Evolutionary conservation across 179 eudicot species (phyloP), one percentile per base, ranked within the genome.

Genomic region (Beta lomatogona): DNA sequence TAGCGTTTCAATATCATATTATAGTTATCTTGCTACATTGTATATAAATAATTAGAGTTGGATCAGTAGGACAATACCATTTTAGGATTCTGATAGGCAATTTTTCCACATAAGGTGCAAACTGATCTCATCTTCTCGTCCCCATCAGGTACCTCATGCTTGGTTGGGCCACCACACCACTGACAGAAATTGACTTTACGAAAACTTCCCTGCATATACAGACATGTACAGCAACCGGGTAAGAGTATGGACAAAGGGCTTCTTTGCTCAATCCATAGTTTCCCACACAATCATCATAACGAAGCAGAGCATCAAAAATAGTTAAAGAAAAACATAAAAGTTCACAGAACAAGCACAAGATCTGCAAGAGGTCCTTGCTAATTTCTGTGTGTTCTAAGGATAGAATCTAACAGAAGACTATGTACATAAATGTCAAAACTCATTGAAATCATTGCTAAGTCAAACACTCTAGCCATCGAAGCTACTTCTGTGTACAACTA

Each of bases 61-160:
- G 50, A 77, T 71, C 44, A 73, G 73, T 44, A 81, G 55, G 36
- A 21, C 0, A 77, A 41, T 68, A 96, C 99, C 99, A 96, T 96
- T 88, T 96, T 96, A 31, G 99, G 99, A 86, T 96, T 96, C 87
- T 96, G 97, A 77, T 96, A 96, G 77, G 91, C 82, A 77, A 96
- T 91, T 86, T 82, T 92, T 83, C 97, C 97, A 87, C 99, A 96
- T 9, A 80, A 82, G 46, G 94, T 96, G 91, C 99, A 96, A 71
- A 96, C 81, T 64, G 99, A 93, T 88, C 99, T 88, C 76, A 72
- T 79, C 88, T 94, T 94, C 86, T 96, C 98, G 58, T 96, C 99
- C 64, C 98, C 99, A 77, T 96, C 93, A 66, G 99, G 99, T 86
- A 92, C 88, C 83, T 92, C 98, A 79, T 94, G 89, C 90, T 96